Evolutionary conservation across 169 alveolate species (phyloP).

Genomic region (Neospora caninum): DNA sequence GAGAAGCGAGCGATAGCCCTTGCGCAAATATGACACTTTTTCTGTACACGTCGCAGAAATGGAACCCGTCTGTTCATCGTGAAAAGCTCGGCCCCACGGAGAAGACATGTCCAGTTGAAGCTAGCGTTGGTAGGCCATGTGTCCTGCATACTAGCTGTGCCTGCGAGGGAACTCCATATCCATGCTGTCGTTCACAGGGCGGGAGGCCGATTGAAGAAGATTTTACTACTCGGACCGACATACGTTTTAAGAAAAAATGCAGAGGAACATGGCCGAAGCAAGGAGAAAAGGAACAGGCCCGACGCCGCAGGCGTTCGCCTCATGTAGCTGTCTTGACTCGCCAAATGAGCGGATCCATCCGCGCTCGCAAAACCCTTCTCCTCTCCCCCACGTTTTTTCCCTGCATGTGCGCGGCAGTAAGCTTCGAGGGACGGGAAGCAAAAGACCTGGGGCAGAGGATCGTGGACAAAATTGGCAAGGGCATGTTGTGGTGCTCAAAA

Average conservation of each 20-base stretch:
- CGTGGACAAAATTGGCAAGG: too few relatives aligned
- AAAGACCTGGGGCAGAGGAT: too few relatives aligned
- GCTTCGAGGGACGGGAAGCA: not conserved
- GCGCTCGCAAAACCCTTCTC: not conserved
- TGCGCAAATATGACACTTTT: not conserved
- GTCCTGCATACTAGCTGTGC: not conserved
- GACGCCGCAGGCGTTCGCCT: not conserved
- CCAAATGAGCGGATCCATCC: not conserved
- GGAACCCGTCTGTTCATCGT: not conserved
- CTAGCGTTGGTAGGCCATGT: too few relatives aligned
- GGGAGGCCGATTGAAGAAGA: not conserved
- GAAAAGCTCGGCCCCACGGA: not conserved
- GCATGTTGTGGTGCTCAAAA: too few relatives aligned
- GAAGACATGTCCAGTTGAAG: not conserved
- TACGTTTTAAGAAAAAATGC: not conserved
- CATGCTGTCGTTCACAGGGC: not conserved
- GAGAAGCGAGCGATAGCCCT: not conserved
- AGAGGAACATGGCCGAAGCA: not conserved
- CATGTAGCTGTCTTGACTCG: not conserved
- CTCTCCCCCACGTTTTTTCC: not conserved
- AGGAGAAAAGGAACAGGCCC: not conserved
- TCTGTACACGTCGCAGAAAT: not conserved
- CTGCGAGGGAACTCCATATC: not conserved
- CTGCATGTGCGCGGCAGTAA: not conserved
- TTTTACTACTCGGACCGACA: not conserved